Evolutionary conservation across 139 green algal genomes (phyloP).

Genomic region (Tetraselmis striata): DNA sequence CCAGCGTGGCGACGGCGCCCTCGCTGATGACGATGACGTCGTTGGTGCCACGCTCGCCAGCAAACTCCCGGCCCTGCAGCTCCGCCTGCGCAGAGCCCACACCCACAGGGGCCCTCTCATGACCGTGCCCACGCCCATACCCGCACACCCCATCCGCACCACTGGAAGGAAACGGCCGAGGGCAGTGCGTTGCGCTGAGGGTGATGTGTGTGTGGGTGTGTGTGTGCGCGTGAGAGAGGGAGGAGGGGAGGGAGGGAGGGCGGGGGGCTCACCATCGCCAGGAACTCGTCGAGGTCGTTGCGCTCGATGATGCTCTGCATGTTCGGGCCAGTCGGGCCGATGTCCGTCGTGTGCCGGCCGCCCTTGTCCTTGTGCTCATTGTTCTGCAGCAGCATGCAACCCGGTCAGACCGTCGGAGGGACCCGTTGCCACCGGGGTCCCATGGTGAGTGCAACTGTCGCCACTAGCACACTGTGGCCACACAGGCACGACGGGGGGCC

Average conservation of each 20-base stretch:
- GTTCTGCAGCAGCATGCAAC: neutral
- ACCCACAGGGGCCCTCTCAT: neutral
- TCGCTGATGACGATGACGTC: slow-evolving; percentile 16
- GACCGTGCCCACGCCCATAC: too few species aligned
- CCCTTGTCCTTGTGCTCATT: slow-evolving; percentile 6
- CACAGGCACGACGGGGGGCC: too few species aligned
- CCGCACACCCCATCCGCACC: too few species aligned
- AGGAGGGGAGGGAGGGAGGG: too few species aligned
- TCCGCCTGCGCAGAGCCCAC: slow-evolving; percentile 52
- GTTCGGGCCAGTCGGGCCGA: slow-evolving; percentile 11
- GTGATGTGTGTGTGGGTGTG: too few species aligned
- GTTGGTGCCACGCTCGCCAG: slow-evolving; percentile 52
- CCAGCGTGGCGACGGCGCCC: slow-evolving; percentile 21
- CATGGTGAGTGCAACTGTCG: too few species aligned
- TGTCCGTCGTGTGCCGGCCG: slow-evolving; percentile 54
- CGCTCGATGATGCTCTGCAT: slow-evolving; percentile 82
- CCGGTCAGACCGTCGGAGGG: too few species aligned
- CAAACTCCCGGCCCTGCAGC: slow-evolving; percentile 81
- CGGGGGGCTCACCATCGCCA: slow-evolving; percentile 87
- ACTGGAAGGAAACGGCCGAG: too few species aligned
- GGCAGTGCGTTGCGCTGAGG: too few species aligned
- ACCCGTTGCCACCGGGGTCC: too few species aligned
- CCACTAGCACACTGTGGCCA: too few species aligned
- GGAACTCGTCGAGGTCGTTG: slow-evolving; percentile 88
- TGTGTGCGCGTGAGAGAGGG: too few species aligned